Conservation (phyloP, 2,329 filamentous ascomycete genomes). For the Hymenoscyphus linearis region DNA sequence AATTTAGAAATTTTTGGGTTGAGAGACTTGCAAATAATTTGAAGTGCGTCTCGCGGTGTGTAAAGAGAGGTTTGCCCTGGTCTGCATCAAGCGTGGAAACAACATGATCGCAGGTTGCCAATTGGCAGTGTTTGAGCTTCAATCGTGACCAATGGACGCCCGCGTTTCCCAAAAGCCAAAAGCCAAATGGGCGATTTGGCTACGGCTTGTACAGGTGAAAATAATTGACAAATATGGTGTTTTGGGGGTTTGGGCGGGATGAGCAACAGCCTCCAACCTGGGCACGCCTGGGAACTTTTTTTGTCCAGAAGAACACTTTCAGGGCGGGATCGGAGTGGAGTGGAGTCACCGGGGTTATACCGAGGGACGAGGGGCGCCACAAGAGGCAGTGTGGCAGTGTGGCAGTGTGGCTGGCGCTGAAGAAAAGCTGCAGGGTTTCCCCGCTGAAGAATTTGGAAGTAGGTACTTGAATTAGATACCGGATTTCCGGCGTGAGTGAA, state of each 20-base stretch:
- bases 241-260: not conserved
- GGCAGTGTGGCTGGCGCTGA: too few species aligned
- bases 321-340: constrained; percentile 1
- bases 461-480: too few species aligned
- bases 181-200: too few species aligned
- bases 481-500: too few species aligned
- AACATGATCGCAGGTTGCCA: constrained; percentile 17
- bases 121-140: not conserved
- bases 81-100: constrained; percentile 26
- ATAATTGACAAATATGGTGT: not conserved
- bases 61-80: constrained; percentile 25
- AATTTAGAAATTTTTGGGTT: constrained; percentile 3
- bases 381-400: not conserved
- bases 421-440: too few species aligned
- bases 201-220: not conserved
- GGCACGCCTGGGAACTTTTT: not conserved
- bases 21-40: constrained; percentile 27
- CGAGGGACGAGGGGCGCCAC: not conserved
- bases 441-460: too few species aligned
- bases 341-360: not conserved
- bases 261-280: not conserved
- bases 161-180: not conserved
- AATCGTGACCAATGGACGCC: not conserved
- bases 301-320: constrained; percentile 1
- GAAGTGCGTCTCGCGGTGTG: constrained; percentile 27